Evolutionary conservation across 352 stramenopile species (phyloP), one percentile per base, ranked within the genome.

Genomic region (Saprolegnia parasitica): DNA sequence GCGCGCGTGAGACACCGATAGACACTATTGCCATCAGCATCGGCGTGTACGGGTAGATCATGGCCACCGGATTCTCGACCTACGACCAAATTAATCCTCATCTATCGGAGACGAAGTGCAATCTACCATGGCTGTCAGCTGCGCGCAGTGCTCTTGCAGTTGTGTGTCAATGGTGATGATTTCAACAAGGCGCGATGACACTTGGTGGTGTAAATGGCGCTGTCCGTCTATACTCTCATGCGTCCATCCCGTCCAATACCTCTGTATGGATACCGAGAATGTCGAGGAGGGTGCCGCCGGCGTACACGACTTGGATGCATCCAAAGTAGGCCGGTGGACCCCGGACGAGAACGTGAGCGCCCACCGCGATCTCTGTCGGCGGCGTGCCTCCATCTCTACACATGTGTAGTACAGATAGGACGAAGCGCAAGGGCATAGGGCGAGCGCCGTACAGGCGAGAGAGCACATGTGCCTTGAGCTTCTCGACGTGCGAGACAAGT

Each of bases 261-360:
- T n/a, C n/a, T n/a, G n/a, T n/a, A n/a, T n/a, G n/a, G n/a, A n/a
- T 40, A 60, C 52, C 52, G 13, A 60, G n/a, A 4, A 60, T 11
- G 9, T 60, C 52, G 13, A 42, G 13, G 13, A 60, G 35, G 3
- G 16, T n/a, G 9, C 52, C 52, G 10, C 52, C 52, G 13, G 11
- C 35, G 52, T 35, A 24, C 11, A 60, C 35, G 35, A 42, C 35
- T 26, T 60, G 52, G 11, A 60, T 60, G 24, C 35, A 42, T 4
- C 52, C 52, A 60, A 60, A 60, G 35, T 60, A 60, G 1, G 52
- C 52, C 9, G 52, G 52, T 60, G 52, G 52, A 16, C 52, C 52
- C 24, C 52, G 52, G 13, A 60, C 52, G 20, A 60, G 52, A 20
- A 60, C 52, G 20, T 60, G 13, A 11, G 52, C 52, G 20, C 52